Base-by-base conservation (phyloP, 106 monocot genomes). In the Iris macrosiphon region DNA sequence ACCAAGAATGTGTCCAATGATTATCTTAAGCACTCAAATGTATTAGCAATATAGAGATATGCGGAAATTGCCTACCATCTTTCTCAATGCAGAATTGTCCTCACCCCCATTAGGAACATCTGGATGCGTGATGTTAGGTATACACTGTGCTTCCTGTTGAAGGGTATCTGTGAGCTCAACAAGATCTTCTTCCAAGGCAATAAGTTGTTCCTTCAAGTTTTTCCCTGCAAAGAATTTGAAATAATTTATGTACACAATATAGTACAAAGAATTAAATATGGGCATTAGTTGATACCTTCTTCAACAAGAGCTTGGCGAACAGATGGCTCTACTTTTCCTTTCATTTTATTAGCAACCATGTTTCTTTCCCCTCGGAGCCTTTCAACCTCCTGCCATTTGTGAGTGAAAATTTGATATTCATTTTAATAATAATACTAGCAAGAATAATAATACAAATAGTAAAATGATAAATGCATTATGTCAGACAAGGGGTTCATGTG, bases 371-470 rank as follows among this genome's bases (percentile, higher is more conserved):
- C 90, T 70, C 96, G 75, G 34, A 96, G 71, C 31, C 75, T 67
- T 83, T 96, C 96, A 76, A 90, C 90, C 72, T 90, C 96, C 96
- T 96, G 96, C 72, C 77, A 90, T 90, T 85, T 95, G 89, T 69
- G 68, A 82, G 71, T 45, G 62, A 82, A 46, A 81, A 72, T 91
- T 79, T 85, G 85, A 57, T 69, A 63, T 81, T 40, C 45, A 46
- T 58, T 31, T 58, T 58, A 41, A 53, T 0, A 10, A 27, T 1
- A 49, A 15, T n/a, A n/a, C n/a, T n/a, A n/a, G n/a, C n/a, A n/a
- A n/a, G n/a, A n/a, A n/a, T n/a, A n/a, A n/a, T n/a, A n/a, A n/a
- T n/a, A n/a, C n/a, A n/a, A n/a, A n/a, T n/a, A n/a, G n/a, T n/a
- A n/a, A n/a, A n/a, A n/a, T n/a, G n/a, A n/a, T n/a, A n/a, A n/a